Evolutionary conservation across 768 basidiomycete species (phyloP).

Genomic region (Baorangia bicolor): DNA sequence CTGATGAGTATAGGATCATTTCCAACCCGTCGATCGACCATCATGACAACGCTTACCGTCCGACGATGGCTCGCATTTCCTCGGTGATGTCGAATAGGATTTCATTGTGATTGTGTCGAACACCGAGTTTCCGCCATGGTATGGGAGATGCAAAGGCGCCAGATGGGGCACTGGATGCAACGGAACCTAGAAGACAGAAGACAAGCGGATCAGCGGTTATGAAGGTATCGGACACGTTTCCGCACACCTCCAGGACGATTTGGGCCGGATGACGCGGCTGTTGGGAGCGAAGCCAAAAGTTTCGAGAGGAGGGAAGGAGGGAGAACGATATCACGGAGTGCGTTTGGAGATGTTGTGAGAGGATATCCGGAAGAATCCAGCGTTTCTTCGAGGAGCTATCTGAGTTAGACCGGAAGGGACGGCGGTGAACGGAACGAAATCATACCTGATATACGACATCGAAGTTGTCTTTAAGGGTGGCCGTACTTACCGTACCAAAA

Average conservation of each 20-base stretch:
- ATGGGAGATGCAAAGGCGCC: constrained; percentile 83
- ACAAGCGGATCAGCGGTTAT: not conserved
- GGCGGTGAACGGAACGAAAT: not conserved
- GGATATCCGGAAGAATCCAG: constrained; percentile 91
- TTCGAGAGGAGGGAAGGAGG: constrained; percentile 86
- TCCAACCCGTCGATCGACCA: not conserved
- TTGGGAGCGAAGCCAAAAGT: constrained; percentile 43
- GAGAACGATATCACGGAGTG: constrained; percentile 89
- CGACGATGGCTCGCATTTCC: constrained; percentile 56
- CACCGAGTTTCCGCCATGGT: constrained; percentile 86
- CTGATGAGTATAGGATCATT: constrained; percentile 36
- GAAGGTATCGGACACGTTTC: not conserved
- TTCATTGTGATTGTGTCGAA: constrained; percentile 86
- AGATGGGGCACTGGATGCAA: constrained; percentile 38
- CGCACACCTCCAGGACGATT: constrained; percentile 30
- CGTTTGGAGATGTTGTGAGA: constrained; percentile 85
- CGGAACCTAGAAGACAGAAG: constrained; percentile 16
- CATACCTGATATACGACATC: constrained; percentile 91
- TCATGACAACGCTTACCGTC: constrained; percentile 20
- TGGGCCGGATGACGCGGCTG: constrained; percentile 25
- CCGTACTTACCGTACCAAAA: constrained; percentile 79
- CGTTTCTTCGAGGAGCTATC: constrained; percentile 90
- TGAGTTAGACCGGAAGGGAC: not conserved
- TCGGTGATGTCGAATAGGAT: constrained; percentile 91
- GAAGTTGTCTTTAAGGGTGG: constrained; percentile 85